Percentiles rank a stretch among this genome's conserved stretches.
phyloP scores from a whole-genome alignment of 768 basidiomycete genomes.

The Leucocoprinus sp. region DNA sequence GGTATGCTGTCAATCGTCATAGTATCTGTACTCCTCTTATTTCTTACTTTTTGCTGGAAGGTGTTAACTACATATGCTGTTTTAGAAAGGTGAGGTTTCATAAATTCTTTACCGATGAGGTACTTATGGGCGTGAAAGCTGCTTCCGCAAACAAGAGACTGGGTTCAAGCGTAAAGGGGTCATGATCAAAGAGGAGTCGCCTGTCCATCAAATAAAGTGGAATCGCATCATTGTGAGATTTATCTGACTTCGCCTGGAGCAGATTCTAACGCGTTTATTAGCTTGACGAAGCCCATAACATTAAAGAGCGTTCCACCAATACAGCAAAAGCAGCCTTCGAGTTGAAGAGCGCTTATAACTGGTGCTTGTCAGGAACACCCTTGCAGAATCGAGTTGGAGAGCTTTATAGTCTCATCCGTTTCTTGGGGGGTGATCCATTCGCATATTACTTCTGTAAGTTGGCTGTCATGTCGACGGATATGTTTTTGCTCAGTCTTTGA shows the following conservation, averaged over 20 bases:
- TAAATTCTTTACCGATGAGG: neutral
- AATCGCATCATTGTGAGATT: slow-evolving; percentile 59
- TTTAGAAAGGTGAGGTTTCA: slow-evolving; percentile 48
- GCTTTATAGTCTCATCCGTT: slow-evolving; percentile 88
- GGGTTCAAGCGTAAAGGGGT: slow-evolving; percentile 85
- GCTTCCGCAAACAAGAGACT: slow-evolving; percentile 85
- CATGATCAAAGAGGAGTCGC: slow-evolving; percentile 83
- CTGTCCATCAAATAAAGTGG: slow-evolving; percentile 82
- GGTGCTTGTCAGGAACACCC: slow-evolving; percentile 97
- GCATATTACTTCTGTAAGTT: slow-evolving; percentile 79
- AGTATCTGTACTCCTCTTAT: neutral
- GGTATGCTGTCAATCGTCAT: slow-evolving; percentile 49
- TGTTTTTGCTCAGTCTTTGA: slow-evolving; percentile 2
- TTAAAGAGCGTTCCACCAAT: slow-evolving; percentile 91
- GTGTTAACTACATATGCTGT: slow-evolving; percentile 85
- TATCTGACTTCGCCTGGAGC: neutral
- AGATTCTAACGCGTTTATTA: slow-evolving; percentile 19
- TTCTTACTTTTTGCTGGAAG: slow-evolving; percentile 23
- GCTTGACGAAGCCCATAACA: slow-evolving; percentile 97
- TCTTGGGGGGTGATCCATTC: slow-evolving; percentile 89
- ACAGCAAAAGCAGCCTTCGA: slow-evolving; percentile 98
- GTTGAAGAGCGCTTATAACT: slow-evolving; percentile 68
- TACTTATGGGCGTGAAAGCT: slow-evolving; percentile 30
- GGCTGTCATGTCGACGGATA: neutral
- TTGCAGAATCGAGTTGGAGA: slow-evolving; percentile 99